Conservation (phyloP, 192 early-diverging fungal genomes). For the Coemansia furcata region DNA sequence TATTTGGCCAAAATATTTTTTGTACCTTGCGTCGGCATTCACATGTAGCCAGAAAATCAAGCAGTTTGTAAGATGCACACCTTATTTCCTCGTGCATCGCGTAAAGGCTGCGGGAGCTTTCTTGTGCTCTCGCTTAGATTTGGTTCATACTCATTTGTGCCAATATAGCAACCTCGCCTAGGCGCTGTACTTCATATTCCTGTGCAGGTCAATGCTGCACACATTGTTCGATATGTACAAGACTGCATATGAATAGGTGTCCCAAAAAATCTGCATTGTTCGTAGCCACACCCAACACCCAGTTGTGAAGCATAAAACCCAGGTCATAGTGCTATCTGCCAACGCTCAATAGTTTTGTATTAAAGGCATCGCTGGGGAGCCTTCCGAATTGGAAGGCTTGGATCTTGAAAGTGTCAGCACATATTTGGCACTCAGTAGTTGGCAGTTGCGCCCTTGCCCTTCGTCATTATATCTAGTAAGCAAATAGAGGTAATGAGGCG, state of each 20-base stretch:
- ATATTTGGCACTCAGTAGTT: not conserved
- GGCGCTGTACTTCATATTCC: not conserved
- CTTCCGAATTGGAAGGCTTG: not conserved
- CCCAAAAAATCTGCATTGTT: not conserved
- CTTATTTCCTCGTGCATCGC: not conserved
- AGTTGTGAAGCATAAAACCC: not conserved
- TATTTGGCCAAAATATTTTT: not conserved
- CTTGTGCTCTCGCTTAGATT: not conserved
- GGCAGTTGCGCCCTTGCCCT: not conserved
- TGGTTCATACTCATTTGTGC: not conserved
- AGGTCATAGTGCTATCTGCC: not conserved
- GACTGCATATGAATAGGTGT: not conserved
- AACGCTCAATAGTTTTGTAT: not conserved
- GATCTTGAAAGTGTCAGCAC: not conserved
- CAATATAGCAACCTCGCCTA: not conserved
- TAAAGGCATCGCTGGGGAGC: not conserved
- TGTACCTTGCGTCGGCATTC: slow-evolving; percentile 1
- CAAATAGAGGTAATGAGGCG: not conserved
- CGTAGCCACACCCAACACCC: not conserved
- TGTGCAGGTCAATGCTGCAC: not conserved
- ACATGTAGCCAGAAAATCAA: not conserved
- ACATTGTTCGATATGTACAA: not conserved
- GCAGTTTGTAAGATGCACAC: not conserved
- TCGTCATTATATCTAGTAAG: not conserved
- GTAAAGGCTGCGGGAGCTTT: not conserved